Percentiles rank a stretch among this genome's conserved stretches.
phyloP scores from a whole-genome alignment of 2,329 filamentous ascomycete genomes.

The Alternaria longipes region DNA sequence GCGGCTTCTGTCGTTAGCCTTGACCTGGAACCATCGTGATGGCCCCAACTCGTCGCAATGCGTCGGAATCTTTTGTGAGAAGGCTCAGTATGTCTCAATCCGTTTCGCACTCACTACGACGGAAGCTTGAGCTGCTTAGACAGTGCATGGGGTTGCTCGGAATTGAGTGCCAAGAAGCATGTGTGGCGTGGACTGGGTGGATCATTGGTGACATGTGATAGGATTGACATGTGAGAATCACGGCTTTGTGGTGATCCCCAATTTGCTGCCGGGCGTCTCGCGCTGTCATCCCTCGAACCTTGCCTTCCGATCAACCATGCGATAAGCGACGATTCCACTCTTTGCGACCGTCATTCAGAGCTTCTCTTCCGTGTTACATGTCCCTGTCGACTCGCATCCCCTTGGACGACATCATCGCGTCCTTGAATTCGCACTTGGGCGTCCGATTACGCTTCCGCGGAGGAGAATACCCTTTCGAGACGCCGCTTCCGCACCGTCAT shows the following conservation, averaged over 20 bases:
- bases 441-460: constrained; percentile 23
- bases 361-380: constrained; percentile 7
- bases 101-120: background rate
- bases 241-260: constrained; percentile 26
- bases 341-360: background rate
- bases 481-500: constrained; percentile 12
- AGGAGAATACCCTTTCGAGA: constrained; percentile 29
- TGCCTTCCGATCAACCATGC: constrained; percentile 14
- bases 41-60: background rate
- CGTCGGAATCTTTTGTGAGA: background rate
- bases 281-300: constrained; percentile 14
- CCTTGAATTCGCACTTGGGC: constrained; percentile 19
- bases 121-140: background rate
- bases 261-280: constrained; percentile 28
- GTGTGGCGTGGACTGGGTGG: constrained; percentile 28
- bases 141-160: background rate
- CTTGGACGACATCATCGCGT: constrained; percentile 24
- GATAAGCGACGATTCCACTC: constrained; percentile 11
- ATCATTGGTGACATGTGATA: constrained; percentile 31
- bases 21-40: background rate
- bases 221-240: constrained; percentile 37
- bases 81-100: background rate
- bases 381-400: constrained; percentile 15
- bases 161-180: constrained; percentile 20
- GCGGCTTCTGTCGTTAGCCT: background rate